A percentile compares a stretch with the other conserved stretches of the same genome.
Evolutionary conservation across 208 protist species (phyloP).

Genomic region (Wallacemonas sp.): DNA sequence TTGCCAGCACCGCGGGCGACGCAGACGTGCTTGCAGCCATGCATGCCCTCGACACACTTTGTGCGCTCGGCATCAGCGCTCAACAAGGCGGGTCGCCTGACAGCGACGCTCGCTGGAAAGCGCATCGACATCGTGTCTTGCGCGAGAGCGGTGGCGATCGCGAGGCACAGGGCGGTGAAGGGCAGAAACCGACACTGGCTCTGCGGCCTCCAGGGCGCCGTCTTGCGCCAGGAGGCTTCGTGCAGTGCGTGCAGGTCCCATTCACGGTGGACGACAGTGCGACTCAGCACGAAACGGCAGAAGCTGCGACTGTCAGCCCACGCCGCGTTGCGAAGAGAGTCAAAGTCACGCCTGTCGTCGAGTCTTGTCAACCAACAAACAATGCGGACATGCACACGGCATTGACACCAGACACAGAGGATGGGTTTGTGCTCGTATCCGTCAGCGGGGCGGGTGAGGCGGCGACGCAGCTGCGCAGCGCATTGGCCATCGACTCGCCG

Average conservation of each 20-base stretch:
- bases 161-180: too few species aligned
- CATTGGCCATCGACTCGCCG: constrained; percentile 49
- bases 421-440: constrained; percentile 20
- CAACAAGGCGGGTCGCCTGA: background rate
- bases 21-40: constrained; percentile 74
- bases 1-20: constrained; percentile 49
- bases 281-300: background rate
- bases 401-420: constrained; percentile 17
- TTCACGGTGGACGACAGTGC: background rate
- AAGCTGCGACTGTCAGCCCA: background rate
- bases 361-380: too few species aligned
- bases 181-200: too few species aligned
- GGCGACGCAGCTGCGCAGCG: constrained; percentile 2
- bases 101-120: constrained; percentile 34
- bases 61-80: constrained; percentile 45
- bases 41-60: constrained; percentile 83
- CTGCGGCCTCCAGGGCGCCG: constrained; percentile 11
- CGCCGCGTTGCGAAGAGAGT: constrained; percentile 31
- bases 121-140: too few species aligned
- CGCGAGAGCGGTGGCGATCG: too few species aligned
- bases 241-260: background rate
- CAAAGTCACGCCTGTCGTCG: background rate
- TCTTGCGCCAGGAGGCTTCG: constrained; percentile 4
- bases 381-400: too few species aligned
- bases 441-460: background rate